Percentiles rank a stretch among this genome's conserved stretches.
Conservation (phyloP, 257 asterid genomes). For the Asclepias syriaca region DNA sequence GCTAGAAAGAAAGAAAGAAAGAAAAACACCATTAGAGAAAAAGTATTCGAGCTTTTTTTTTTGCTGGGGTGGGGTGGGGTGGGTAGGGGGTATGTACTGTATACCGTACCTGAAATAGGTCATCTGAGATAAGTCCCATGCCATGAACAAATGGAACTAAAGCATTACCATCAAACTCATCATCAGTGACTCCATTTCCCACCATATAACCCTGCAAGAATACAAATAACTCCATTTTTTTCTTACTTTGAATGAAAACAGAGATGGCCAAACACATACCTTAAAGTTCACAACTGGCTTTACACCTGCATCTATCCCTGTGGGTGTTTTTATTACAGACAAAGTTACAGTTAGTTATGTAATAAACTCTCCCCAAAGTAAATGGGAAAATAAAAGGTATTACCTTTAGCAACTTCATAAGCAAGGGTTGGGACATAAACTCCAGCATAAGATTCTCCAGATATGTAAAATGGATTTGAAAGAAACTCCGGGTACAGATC, state of each 20-base stretch:
- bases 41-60: neutral
- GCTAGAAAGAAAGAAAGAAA: constrained; percentile 23
- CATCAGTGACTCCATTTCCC: constrained; percentile 91
- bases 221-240: constrained; percentile 1
- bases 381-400: neutral
- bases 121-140: constrained; percentile 92
- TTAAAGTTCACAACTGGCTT: constrained; percentile 69
- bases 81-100: too few species aligned
- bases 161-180: constrained; percentile 74
- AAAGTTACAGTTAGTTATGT: neutral
- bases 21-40: neutral
- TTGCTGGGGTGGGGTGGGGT: too few species aligned
- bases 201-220: constrained; percentile 89
- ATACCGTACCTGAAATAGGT: constrained; percentile 54
- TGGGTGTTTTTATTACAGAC: constrained; percentile 22
- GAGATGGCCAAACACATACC: constrained; percentile 36
- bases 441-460: constrained; percentile 98
- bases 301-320: constrained; percentile 70
- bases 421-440: constrained; percentile 88
- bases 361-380: too few species aligned
- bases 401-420: constrained; percentile 77
- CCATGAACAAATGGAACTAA: constrained; percentile 90
- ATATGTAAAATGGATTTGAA: constrained; percentile 64
- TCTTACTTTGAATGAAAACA: constrained; percentile 5
- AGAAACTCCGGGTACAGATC: constrained; percentile 78